phyloP scores from a whole-genome alignment of 2,329 filamentous ascomycete genomes.

The Ophiocordyceps robertsii region DNA sequence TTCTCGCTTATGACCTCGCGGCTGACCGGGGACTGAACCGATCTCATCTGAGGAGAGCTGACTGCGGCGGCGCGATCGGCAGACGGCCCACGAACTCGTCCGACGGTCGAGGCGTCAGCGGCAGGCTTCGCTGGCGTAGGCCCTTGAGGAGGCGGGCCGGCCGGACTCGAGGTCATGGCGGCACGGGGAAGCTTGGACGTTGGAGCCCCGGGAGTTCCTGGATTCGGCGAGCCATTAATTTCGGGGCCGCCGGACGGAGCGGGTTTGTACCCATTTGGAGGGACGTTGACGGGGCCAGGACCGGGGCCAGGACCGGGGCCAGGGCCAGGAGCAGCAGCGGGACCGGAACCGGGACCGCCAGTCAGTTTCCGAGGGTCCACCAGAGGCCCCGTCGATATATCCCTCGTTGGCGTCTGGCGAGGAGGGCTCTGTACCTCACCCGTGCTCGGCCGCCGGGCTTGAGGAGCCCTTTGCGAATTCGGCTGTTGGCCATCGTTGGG shows the following conservation, averaged over 20 bases:
- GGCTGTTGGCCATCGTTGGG: conserved; percentile 54
- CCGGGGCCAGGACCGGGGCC: not conserved
- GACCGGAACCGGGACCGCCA: conserved; percentile 7
- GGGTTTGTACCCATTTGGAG: conserved; percentile 27
- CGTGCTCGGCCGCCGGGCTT: conserved; percentile 29
- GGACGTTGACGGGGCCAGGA: conserved; percentile 19
- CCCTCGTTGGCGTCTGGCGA: conserved; percentile 30
- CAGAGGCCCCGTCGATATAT: conserved; percentile 36
- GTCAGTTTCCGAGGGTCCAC: conserved; percentile 36
- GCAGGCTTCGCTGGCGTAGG: conserved; percentile 35
- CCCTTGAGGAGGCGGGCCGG: conserved; percentile 40
- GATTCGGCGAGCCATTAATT: conserved; percentile 17
- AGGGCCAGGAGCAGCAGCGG: too few relatives aligned
- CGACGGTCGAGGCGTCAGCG: conserved; percentile 24
- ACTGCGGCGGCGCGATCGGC: conserved; percentile 27
- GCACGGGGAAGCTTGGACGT: conserved; percentile 23
- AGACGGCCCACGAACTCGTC: conserved; percentile 34
- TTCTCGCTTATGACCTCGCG: conserved; percentile 23
- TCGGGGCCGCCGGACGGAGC: conserved; percentile 24
- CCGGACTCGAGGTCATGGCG: conserved; percentile 18
- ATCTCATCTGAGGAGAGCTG: conserved; percentile 20
- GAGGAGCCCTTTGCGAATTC: conserved; percentile 22
- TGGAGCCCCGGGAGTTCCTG: conserved; percentile 15
- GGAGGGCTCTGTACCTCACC: conserved; percentile 17
- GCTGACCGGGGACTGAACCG: conserved; percentile 26